Evolutionary conservation across 345 rosid genomes (phyloP).

Genomic region (Salix caprea): DNA sequence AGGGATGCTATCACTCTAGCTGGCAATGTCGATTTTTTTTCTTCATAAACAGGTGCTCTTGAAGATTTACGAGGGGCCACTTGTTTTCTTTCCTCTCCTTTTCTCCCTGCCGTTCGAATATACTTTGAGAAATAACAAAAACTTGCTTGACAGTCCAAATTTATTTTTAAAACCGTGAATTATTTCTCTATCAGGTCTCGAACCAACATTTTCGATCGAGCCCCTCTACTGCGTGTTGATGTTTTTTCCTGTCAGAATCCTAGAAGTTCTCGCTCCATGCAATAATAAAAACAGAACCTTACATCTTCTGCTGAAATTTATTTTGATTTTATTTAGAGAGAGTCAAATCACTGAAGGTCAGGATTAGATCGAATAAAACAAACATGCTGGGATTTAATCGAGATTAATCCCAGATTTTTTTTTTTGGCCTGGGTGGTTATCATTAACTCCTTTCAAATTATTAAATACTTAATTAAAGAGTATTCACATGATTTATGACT

Average conservation of each 20-base stretch:
- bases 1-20: slow-evolving; percentile 20
- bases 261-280: no score
- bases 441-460: background rate
- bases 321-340: no score
- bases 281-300: no score
- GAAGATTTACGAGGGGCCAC: background rate
- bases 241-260: no score
- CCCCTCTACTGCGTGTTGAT: background rate
- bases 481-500: background rate
- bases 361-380: no score
- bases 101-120: background rate
- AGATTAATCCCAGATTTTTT: background rate
- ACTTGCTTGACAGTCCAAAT: background rate
- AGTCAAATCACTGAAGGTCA: no score
- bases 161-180: background rate
- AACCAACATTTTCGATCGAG: background rate
- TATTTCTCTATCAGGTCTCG: background rate
- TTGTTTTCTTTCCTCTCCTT: background rate
- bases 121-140: background rate
- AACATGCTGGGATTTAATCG: no score
- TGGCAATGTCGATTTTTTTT: slow-evolving; percentile 5
- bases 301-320: no score
- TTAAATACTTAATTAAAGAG: background rate
- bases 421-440: background rate
- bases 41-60: background rate